phyloP scores from a whole-genome alignment of 1,284 basidiomycete genomes.

The Ceraceosorus guamensis region DNA sequence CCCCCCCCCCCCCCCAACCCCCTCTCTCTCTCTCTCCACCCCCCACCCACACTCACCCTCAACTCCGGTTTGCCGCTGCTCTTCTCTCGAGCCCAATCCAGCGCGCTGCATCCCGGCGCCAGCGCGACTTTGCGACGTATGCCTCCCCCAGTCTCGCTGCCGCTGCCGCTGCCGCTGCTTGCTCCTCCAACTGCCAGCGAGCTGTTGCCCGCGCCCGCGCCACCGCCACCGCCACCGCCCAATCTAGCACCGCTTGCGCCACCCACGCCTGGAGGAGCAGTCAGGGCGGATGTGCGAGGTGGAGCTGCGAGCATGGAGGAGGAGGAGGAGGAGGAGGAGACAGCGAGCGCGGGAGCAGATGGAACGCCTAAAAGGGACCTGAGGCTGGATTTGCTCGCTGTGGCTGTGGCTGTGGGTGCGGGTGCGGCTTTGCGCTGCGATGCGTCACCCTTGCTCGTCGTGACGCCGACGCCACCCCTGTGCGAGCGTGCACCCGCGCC shows the following conservation, averaged over 20 bases:
- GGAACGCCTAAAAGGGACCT: conserved; percentile 6
- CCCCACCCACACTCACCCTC: conserved; percentile 11
- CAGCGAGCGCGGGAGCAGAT: conserved; percentile 11
- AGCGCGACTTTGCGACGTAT: conserved; percentile 67
- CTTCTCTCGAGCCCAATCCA: conserved; percentile 76
- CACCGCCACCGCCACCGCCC: background rate
- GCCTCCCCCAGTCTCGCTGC: background rate
- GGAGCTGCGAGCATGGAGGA: conserved; percentile 47
- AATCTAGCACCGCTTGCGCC: conserved; percentile 21
- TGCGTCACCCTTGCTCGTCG: background rate
- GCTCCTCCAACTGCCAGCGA: no score
- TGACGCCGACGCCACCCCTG: background rate
- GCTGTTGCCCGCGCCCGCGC: background rate
- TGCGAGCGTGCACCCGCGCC: background rate
- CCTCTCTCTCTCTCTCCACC: conserved; percentile 1
- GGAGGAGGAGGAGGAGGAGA: no score
- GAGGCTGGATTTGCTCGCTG: conserved; percentile 13
- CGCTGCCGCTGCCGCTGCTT: no score
- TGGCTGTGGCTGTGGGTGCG: conserved; percentile 9
- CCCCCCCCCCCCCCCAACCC: no score
- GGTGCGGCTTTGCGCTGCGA: conserved; percentile 5
- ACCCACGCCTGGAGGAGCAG: conserved; percentile 28
- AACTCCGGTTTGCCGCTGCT: conserved; percentile 12
- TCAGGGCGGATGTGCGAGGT: conserved; percentile 29
- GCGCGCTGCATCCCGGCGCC: conserved; percentile 78